A percentile compares a stretch with the other conserved stretches of the same genome.
Evolutionary conservation across 2,329 filamentous ascomycete species (phyloP).

Genomic region (Fusarium piperis): DNA sequence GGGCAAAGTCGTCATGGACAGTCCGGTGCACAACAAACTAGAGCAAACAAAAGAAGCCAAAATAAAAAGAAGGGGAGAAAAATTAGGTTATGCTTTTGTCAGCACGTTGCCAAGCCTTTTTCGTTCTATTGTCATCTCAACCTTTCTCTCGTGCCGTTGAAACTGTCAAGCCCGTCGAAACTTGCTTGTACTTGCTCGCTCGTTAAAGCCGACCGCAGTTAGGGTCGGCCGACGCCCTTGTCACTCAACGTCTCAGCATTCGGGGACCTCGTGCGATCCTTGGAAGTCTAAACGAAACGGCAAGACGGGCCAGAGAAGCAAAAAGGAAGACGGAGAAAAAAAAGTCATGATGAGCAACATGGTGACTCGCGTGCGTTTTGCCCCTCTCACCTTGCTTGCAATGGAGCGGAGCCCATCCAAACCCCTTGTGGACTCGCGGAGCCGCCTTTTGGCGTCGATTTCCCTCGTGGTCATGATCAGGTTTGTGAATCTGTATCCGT

Average conservation of each 20-base stretch:
- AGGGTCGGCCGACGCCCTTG: not conserved
- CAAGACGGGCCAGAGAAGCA: not conserved
- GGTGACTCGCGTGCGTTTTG: constrained; percentile 11
- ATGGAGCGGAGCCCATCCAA: not conserved
- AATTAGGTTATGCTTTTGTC: constrained; percentile 16
- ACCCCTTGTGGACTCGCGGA: constrained; percentile 8
- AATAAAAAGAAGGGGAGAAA: not conserved
- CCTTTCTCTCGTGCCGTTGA: constrained; percentile 22
- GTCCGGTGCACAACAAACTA: no score
- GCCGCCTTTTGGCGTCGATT: constrained; percentile 20
- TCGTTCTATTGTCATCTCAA: not conserved
- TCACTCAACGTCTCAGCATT: not conserved
- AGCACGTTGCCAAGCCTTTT: constrained; percentile 29
- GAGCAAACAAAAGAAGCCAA: not conserved
- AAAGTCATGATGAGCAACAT: constrained; percentile 13
- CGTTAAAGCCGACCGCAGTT: not conserved
- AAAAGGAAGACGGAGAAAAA: not conserved
- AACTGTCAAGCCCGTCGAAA: constrained; percentile 7
- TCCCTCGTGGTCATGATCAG: constrained; percentile 6
- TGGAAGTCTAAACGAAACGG: not conserved
- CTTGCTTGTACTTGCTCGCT: not conserved
- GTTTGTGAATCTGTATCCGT: constrained; percentile 2
- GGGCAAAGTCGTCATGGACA: not conserved
- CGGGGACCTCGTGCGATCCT: not conserved
- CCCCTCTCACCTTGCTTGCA: not conserved